These are phyloP conservation scores for Barnettozyma vustinii DNA, from an alignment of 805 yeast genomes.

Conservation along the genomic window DNA sequence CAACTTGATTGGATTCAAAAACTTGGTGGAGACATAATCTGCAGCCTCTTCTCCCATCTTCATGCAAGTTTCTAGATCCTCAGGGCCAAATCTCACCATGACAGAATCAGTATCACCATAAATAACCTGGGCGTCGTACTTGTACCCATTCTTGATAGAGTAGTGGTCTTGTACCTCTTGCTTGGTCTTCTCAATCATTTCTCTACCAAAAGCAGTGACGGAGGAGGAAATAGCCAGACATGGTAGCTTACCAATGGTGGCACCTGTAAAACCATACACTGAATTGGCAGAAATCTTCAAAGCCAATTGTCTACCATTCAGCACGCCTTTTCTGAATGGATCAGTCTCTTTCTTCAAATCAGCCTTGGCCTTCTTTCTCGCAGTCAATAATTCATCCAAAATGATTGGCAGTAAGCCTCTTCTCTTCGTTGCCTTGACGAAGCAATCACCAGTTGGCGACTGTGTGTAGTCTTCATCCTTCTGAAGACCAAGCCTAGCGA, in stretches of 20 bases:
- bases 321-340: slow-evolving; percentile 87
- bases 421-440: slow-evolving; percentile 63
- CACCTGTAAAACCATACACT: slow-evolving; percentile 98
- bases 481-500: slow-evolving; percentile 55
- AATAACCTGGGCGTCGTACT: slow-evolving; percentile 83
- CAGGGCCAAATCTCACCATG: slow-evolving; percentile 93
- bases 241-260: slow-evolving; percentile 94
- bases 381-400: slow-evolving; percentile 78
- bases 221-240: slow-evolving; percentile 95
- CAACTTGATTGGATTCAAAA: slow-evolving; percentile 81
- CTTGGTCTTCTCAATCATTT: slow-evolving; percentile 92
- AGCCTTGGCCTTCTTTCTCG: slow-evolving; percentile 88
- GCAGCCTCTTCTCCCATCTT: slow-evolving; percentile 93
- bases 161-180: slow-evolving; percentile 77
- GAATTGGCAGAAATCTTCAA: slow-evolving; percentile 96
- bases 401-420: slow-evolving; percentile 91
- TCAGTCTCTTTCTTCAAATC: slow-evolving; percentile 91
- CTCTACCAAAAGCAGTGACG: slow-evolving; percentile 92
- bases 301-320: slow-evolving; percentile 96
- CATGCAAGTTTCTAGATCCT: slow-evolving; percentile 82
- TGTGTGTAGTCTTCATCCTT: slow-evolving; percentile 74
- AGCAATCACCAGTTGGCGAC: slow-evolving; percentile 91
- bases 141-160: slow-evolving; percentile 73
- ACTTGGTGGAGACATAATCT: slow-evolving; percentile 68
- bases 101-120: slow-evolving; percentile 99